Percentiles rank a stretch among this genome's conserved stretches.
phyloP scores from a whole-genome alignment of 1,139 yeast genomes.

The Hansenula lynferdii region DNA sequence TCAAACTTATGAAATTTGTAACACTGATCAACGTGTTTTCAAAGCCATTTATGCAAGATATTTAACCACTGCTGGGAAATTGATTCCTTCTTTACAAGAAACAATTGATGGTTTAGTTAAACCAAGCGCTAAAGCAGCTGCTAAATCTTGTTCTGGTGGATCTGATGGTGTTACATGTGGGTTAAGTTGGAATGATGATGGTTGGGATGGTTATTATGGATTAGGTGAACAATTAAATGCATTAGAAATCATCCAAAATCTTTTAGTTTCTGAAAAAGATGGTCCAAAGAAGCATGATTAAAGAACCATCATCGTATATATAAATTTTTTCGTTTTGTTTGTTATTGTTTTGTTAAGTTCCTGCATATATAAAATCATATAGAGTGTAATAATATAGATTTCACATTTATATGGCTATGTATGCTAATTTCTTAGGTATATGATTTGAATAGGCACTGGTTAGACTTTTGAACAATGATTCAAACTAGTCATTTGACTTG shows the following conservation, averaged over 20 bases:
- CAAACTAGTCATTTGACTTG: too few species aligned
- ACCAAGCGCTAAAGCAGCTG: slow-evolving; percentile 50
- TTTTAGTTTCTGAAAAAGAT: slow-evolving; percentile 21
- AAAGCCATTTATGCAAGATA: slow-evolving; percentile 68
- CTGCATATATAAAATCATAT: too few species aligned
- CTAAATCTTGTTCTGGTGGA: slow-evolving; percentile 56
- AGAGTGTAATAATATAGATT: too few species aligned
- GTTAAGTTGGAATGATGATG: slow-evolving; percentile 41
- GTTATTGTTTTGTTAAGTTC: not conserved
- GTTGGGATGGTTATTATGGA: slow-evolving; percentile 50
- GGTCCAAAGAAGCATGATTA: slow-evolving; percentile 1
- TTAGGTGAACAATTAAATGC: slow-evolving; percentile 59
- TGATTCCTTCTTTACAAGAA: slow-evolving; percentile 47
- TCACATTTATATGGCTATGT: too few species aligned
- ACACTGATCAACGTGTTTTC: slow-evolving; percentile 74
- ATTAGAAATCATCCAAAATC: slow-evolving; percentile 45
- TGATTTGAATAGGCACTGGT: too few species aligned
- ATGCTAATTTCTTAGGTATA: too few species aligned
- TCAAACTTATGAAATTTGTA: slow-evolving; percentile 52
- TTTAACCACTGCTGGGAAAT: slow-evolving; percentile 52
- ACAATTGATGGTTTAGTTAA: slow-evolving; percentile 40
- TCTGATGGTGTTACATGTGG: slow-evolving; percentile 56
- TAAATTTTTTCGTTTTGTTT: not conserved
- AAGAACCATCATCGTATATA: not conserved
- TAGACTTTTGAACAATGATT: too few species aligned